These are phyloP conservation scores for Cladosporium oxysporum DNA, from an alignment of 2,329 filamentous ascomycete genomes.

Conservation along the genomic window DNA sequence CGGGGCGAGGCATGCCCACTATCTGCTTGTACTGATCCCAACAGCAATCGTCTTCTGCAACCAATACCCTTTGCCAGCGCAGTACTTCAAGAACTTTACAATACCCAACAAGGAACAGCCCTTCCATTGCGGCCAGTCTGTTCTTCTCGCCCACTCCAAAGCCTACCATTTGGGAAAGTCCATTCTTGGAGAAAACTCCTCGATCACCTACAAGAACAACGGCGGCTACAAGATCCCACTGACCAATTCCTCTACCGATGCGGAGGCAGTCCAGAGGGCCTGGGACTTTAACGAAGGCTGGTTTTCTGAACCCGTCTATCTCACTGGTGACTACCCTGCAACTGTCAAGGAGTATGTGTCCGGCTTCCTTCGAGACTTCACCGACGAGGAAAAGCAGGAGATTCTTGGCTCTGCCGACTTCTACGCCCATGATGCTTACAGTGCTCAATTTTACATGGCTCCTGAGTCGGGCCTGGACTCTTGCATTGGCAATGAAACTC, in stretches of 20 bases:
- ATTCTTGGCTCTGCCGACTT: constrained; percentile 40
- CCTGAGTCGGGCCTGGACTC: constrained; percentile 41
- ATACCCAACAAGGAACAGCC: constrained; percentile 39
- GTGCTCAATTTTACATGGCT: constrained; percentile 38
- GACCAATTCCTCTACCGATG: constrained; percentile 39
- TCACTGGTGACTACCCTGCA: constrained; percentile 48
- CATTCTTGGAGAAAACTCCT: constrained; percentile 37
- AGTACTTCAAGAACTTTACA: constrained; percentile 41
- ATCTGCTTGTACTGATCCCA: background rate
- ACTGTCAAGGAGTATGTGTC: constrained; percentile 40
- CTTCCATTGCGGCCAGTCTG: constrained; percentile 40
- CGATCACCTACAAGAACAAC: constrained; percentile 38
- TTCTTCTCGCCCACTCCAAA: constrained; percentile 41
- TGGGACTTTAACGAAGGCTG: constrained; percentile 45
- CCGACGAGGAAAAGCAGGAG: constrained; percentile 34
- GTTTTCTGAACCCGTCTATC: constrained; percentile 48
- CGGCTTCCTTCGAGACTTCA: constrained; percentile 38
- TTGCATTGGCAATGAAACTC: constrained; percentile 38
- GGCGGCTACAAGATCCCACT: constrained; percentile 41
- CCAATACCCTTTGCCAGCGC: constrained; percentile 35
- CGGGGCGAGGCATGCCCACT: too few species aligned
- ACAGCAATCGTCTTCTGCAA: constrained; percentile 34
- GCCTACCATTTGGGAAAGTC: constrained; percentile 47
- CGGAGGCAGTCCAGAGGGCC: constrained; percentile 37
- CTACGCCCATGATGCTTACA: constrained; percentile 43